Evolutionary conservation across 306 rosid genomes (phyloP), one percentile per base, ranked within the genome.

Genomic region (Gillenia trifoliata): DNA sequence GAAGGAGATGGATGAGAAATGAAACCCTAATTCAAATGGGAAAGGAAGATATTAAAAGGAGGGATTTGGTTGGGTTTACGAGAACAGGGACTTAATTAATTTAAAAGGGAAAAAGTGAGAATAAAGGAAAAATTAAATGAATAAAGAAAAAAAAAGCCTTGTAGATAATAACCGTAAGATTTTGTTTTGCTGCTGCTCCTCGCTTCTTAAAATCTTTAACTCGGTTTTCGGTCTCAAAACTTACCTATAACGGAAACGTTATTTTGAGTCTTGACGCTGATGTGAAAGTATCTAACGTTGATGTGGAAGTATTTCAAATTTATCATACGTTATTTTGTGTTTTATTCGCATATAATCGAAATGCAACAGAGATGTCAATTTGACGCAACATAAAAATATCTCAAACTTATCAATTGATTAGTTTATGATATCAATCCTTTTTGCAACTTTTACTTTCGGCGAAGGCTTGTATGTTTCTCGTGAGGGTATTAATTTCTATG

Each of bases 21-120:
- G 59, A 55, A 93, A 88, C 98, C 98, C 97, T 91, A 91, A 88
- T 76, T 82, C 85, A 83, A 78, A 86, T 69, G 76, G 63, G 72
- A 61, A 15, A 68, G 73, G n/a, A 41, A 23, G 56, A 26, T 36
- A 55, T 66, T 16, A 77, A 25, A 66, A 57, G 41, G 66, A 70
- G 26, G 50, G 78, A 76, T 31, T 86, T 78, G 81, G 74, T 76
- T 78, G 72, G 78, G 83, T 64, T 83, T 55, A 63, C 78, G 78
- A 74, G 61, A 74, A 64, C 70, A 64, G 63, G 20, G 43, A 34
- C 29, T n/a, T 30, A 60, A 52, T 71, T 71, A 23, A 55, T 60
- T 34, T 55, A 33, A 31, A 64, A 54, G 11, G 20, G 11, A 55
- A 40, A 50, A 66, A 0, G 17, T 5, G 4, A 29, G 19, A 31